phyloP scores from a whole-genome alignment of 495 filamentous ascomycete species.

The Pyrenula aspistea region DNA sequence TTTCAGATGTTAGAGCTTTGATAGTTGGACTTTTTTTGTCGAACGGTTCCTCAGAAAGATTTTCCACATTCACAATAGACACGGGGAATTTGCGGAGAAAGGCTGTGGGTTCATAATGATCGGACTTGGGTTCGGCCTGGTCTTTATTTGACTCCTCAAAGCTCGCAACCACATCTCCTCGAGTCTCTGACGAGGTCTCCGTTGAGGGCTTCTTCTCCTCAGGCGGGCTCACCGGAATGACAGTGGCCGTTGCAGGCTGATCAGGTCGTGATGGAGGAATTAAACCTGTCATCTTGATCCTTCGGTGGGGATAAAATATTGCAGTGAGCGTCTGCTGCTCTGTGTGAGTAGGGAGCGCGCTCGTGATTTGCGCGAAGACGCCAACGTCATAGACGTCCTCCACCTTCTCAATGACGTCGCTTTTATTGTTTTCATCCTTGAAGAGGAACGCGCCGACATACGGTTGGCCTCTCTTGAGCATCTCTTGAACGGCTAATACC shows the following conservation, averaged over 20 bases:
- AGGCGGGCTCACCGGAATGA: conserved; percentile 16
- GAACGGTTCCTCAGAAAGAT: conserved; percentile 73
- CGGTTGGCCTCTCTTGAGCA: conserved; percentile 95
- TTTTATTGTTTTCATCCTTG: conserved; percentile 88
- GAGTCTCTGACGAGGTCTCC: conserved; percentile 55
- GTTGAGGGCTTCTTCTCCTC: conserved; percentile 30
- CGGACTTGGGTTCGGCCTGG: conserved; percentile 27
- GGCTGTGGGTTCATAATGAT: conserved; percentile 72
- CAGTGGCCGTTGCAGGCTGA: conserved; percentile 11
- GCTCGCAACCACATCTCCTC: conserved; percentile 90
- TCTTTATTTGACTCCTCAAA: conserved; percentile 66
- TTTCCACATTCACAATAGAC: conserved; percentile 88
- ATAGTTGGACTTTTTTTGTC: conserved; percentile 82
- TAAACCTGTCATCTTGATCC: conserved; percentile 78
- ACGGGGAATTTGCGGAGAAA: conserved; percentile 87
- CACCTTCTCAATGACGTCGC: conserved; percentile 75
- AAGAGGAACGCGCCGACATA: conserved; percentile 95
- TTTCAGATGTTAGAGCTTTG: conserved; percentile 87
- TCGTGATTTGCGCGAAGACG: conserved; percentile 95
- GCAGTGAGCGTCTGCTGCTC: conserved; percentile 72
- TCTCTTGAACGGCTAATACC: conserved; percentile 79
- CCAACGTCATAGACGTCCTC: conserved; percentile 91
- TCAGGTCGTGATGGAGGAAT: conserved; percentile 45
- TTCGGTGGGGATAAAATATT: conserved; percentile 88
- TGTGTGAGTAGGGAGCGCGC: conserved; percentile 76